A percentile compares a stretch with the other conserved stretches of the same genome.
These are phyloP conservation scores for Ustilago sp. DNA, from an alignment of 1,284 basidiomycete species.

Conservation along the genomic window DNA sequence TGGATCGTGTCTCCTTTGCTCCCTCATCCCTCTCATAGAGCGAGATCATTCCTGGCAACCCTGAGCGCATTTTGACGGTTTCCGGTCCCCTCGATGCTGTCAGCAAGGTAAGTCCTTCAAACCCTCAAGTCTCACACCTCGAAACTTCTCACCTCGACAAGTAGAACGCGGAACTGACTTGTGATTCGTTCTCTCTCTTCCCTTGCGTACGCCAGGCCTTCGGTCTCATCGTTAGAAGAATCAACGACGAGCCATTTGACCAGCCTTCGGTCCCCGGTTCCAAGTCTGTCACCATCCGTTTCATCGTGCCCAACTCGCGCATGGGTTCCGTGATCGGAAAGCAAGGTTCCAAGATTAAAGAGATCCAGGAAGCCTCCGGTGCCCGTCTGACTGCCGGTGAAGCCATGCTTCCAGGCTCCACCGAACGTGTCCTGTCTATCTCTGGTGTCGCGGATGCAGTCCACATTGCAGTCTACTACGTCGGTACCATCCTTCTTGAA, in stretches of 20 bases:
- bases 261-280: slow-evolving; percentile 96
- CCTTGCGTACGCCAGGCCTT: slow-evolving; percentile 78
- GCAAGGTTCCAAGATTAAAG: slow-evolving; percentile 97
- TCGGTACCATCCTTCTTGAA: slow-evolving; percentile 95
- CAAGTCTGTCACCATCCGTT: slow-evolving; percentile 96
- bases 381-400: slow-evolving; percentile 96
- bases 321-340: slow-evolving; percentile 99
- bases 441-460: slow-evolving; percentile 99
- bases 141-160: neutral
- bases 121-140: neutral
- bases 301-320: slow-evolving; percentile 96
- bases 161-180: neutral
- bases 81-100: slow-evolving; percentile 98
- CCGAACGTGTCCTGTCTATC: slow-evolving; percentile 90
- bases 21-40: slow-evolving; percentile 34
- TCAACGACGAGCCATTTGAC: slow-evolving; percentile 99
- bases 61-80: slow-evolving; percentile 96
- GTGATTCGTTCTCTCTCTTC: neutral
- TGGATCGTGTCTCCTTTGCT: neutral
- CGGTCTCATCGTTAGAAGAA: slow-evolving; percentile 95
- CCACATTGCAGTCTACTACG: slow-evolving; percentile 99
- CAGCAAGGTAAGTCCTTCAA: slow-evolving; percentile 80
- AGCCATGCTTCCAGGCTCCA: slow-evolving; percentile 98
- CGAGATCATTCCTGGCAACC: slow-evolving; percentile 78
- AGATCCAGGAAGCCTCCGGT: slow-evolving; percentile 98